Base-by-base conservation (phyloP, 352 stramenopile genomes). In the Thraustochytrium striatum region DNA sequence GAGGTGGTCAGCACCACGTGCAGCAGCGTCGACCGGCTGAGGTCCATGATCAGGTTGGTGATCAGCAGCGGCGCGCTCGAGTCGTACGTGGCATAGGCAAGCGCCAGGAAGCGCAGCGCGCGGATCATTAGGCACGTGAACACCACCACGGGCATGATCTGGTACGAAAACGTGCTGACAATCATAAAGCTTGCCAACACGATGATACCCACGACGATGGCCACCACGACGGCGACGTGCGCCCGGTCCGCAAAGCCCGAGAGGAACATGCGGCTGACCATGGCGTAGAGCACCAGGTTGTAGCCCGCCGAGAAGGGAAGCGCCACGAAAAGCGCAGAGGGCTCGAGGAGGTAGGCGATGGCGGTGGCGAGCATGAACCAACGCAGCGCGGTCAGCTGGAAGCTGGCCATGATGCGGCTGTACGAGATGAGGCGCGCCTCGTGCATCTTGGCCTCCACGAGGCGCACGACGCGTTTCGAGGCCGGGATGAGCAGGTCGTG, bases 401-500 rank as follows among this genome's bases (percentile, higher is more conserved):
- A 75, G 41, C 50, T 61, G 35, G 32, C 65, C 19, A 75, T 75
- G 41, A 75, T 35, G 7, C 35, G 16, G 21, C 65, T 43, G 65
- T 75, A 75, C 5, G 65, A 39, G 41, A 55, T 25, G 43, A 75
- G 65, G 25, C 65, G 44, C 32, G 65, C 52, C 30, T 72, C 33
- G 36, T 75, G 65, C 39, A 75, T 72, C 47, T 75, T 75, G 13
- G 43, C 33, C 25, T 75, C 65, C 7, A 70, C 35, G 16, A 30
- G 7, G 43, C 65, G 44, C 32, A 75, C 65, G 65, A 75, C 68
- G 43, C 65, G 65, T 13, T 72, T 72, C 13, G 33, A 68, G 21
- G 65, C 65, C 8, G 65, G 65, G 65, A 75, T 62, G 2, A 75
- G 50, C 8, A 75, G 39, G 41, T 75, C 65, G 65, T 75, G 65